Base-by-base conservation (phyloP, 768 basidiomycete species). In the Collybia sp. region DNA sequence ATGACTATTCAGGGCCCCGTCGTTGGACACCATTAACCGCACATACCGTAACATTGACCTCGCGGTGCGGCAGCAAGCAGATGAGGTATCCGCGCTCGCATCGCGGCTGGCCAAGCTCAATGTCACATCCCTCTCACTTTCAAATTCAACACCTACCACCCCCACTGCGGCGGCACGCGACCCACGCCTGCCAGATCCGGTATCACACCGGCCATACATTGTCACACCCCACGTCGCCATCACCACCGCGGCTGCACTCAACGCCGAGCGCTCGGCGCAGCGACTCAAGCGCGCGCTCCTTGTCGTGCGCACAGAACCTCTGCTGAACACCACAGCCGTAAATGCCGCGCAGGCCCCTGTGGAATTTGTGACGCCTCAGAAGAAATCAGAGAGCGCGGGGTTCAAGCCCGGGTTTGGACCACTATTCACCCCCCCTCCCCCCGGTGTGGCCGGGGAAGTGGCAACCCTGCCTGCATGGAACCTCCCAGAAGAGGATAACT, bases 1-100 rank as follows among this genome's bases (percentile, higher is more conserved):
- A 31, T 47, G 19, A 40, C 20, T 44, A 53, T 25, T 17, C 57
- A 94, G 92, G 52, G 76, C 90, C 5, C 92, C 93, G 1, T 82
- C 89, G 6, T 66, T 96, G 42, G 93, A 94, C 55, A 85, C 87
- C 1, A 79, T 95, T 59, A 83, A 86, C 53, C 79, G 89, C 30
- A 87, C 90, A 0, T 86, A 88, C 55, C 80, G 85, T 35, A 93
- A 94, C 60, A 90, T 96, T 54, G 86, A 91, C 45, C 59, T 80
- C 15, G 80, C 82, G 0, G 74, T 90, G 49, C 71, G 72, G 33
- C 80, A 85, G 52, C 82, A 86, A 60, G 67, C 70, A 1, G 66
- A 68, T 20, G 77, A 83, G 8, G 62, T 90, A 19, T 64, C 72
- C 2, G 58, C 62, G 1, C 71, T 90, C 30, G 62, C 73, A 1